These are phyloP conservation scores for Dentiscutata heterogama DNA, from an alignment of 371 early-diverging fungal genomes.

Conservation along the genomic window DNA sequence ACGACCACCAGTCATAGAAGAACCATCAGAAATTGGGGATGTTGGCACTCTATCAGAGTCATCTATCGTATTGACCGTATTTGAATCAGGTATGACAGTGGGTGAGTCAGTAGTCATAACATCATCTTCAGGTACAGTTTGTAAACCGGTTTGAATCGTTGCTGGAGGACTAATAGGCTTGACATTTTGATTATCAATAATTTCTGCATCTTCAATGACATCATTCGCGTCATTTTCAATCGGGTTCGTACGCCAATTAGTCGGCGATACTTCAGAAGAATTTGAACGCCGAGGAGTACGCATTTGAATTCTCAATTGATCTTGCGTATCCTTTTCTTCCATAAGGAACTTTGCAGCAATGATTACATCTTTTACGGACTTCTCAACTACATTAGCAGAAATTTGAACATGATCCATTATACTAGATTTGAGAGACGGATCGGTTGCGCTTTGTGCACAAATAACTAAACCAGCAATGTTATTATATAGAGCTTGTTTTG, in stretches of 20 bases:
- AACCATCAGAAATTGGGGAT: not conserved
- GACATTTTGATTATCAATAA: not conserved
- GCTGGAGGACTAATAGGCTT: not conserved
- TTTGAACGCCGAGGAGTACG: not conserved
- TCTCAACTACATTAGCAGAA: slow-evolving; percentile 51
- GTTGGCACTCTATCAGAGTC: slow-evolving; percentile 19
- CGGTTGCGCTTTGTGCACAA: slow-evolving; percentile 70
- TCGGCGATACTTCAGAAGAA: not conserved
- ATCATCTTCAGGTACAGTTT: slow-evolving; percentile 41
- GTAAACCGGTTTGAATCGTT: not conserved
- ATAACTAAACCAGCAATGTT: slow-evolving; percentile 73
- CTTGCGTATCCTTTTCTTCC: slow-evolving; percentile 56
- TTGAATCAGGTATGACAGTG: not conserved
- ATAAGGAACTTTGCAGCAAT: slow-evolving; percentile 51
- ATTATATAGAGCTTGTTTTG: slow-evolving; percentile 76
- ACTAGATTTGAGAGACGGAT: slow-evolving; percentile 53
- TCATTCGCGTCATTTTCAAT: not conserved
- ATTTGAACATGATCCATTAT: slow-evolving; percentile 34
- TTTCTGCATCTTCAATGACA: not conserved
- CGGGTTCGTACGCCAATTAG: not conserved
- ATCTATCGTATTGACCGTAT: not conserved
- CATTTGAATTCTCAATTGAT: slow-evolving; percentile 24
- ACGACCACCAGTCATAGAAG: not conserved
- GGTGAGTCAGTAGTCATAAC: not conserved
- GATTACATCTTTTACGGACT: slow-evolving; percentile 53